A percentile compares a stretch with the other conserved stretches of the same genome.
Conservation (phyloP, 108 stramenopile genomes). For the Conticribra guillardii region DNA sequence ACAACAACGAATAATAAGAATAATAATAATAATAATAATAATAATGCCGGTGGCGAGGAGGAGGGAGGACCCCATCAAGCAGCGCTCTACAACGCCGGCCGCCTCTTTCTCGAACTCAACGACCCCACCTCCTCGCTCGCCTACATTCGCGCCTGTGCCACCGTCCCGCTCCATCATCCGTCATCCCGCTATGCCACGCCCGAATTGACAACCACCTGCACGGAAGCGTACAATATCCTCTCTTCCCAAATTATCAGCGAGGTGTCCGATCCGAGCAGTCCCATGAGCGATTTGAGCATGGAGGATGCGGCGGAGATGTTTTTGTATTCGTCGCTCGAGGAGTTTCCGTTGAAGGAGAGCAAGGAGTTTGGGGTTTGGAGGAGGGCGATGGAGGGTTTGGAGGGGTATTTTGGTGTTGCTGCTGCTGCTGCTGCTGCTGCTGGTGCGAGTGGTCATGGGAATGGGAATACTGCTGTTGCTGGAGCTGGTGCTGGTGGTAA, state of each 20-base stretch:
- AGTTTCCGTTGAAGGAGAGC: conserved; percentile 19
- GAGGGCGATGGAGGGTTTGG: conserved; percentile 37
- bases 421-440: conserved; percentile 3
- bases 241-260: conserved; percentile 17
- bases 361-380: conserved; percentile 28
- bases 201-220: conserved; percentile 25
- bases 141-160: conserved; percentile 42
- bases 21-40: not conserved
- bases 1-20: not conserved
- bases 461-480: conserved; percentile 5
- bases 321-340: conserved; percentile 35
- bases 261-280: not conserved
- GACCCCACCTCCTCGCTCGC: conserved; percentile 31
- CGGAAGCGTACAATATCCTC: conserved; percentile 29
- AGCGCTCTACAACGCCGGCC: conserved; percentile 40
- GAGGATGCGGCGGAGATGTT: conserved; percentile 44
- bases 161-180: conserved; percentile 13
- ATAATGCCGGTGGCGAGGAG: not conserved
- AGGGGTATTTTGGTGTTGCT: conserved; percentile 29
- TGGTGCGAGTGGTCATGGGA: conserved; percentile 14
- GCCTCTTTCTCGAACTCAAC: conserved; percentile 41
- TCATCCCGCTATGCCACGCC: conserved; percentile 13
- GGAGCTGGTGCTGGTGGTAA: conserved; percentile 22
- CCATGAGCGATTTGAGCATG: conserved; percentile 22
- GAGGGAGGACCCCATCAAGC: conserved; percentile 45